Conservation (phyloP, 2,329 filamentous ascomycete genomes). For the Fusarium keratoplasticum region DNA sequence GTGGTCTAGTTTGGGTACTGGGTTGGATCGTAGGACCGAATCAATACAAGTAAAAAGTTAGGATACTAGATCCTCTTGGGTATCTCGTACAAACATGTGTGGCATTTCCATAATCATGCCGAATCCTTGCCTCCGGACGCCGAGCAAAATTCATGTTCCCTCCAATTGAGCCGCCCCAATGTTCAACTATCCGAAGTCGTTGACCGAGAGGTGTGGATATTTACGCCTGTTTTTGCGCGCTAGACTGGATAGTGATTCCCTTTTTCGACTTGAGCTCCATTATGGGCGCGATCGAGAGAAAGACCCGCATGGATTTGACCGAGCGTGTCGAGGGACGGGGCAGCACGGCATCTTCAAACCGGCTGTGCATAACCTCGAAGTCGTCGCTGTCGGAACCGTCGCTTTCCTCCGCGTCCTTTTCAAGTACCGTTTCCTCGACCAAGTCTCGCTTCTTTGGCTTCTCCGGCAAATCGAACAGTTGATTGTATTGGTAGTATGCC, state of each 20-base stretch:
- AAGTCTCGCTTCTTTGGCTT: slow-evolving; percentile 49
- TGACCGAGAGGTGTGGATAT: neutral
- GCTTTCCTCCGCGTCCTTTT: slow-evolving; percentile 9
- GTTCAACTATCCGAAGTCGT: neutral
- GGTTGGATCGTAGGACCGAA: slow-evolving; percentile 25
- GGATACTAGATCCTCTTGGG: slow-evolving; percentile 25
- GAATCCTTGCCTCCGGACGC: slow-evolving; percentile 16
- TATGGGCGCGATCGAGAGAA: slow-evolving; percentile 66
- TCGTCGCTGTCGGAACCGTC: slow-evolving; percentile 53
- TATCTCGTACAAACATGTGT: slow-evolving; percentile 29
- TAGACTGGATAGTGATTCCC: slow-evolving; percentile 62
- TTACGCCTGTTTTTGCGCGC: slow-evolving; percentile 45
- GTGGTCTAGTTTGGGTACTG: slow-evolving; percentile 25
- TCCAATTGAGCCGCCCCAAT: neutral
- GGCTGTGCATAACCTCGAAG: slow-evolving; percentile 69
- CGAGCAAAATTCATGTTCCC: neutral
- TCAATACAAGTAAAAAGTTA: slow-evolving; percentile 30
- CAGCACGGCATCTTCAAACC: slow-evolving; percentile 65
- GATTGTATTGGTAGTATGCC: slow-evolving; percentile 68
- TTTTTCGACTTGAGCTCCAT: slow-evolving; percentile 64
- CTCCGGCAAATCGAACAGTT: slow-evolving; percentile 61
- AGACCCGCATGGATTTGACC: slow-evolving; percentile 69
- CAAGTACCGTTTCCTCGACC: slow-evolving; percentile 59
- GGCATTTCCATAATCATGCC: slow-evolving; percentile 1
- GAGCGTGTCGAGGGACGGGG: slow-evolving; percentile 58